Percentiles rank a stretch among this genome's conserved stretches.
These are phyloP conservation scores for Penicilliopsis zonata DNA, from an alignment of 495 filamentous ascomycete genomes.

Conservation along the genomic window DNA sequence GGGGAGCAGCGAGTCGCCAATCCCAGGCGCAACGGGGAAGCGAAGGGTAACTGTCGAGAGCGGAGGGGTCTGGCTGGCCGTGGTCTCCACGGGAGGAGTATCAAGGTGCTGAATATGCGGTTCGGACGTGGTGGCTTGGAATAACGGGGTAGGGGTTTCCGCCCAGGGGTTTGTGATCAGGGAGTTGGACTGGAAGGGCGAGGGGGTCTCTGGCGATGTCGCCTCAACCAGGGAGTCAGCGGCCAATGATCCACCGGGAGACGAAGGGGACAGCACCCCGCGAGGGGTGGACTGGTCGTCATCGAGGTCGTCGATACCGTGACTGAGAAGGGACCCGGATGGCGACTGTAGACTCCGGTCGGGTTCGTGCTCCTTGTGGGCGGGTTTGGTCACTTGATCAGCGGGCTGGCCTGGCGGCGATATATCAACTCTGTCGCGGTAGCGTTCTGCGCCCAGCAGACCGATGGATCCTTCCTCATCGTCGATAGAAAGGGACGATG, in stretches of 20 bases:
- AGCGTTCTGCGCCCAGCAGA: conserved; percentile 29
- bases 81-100: conserved; percentile 18
- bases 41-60: conserved; percentile 28
- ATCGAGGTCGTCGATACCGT: conserved; percentile 20
- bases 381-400: conserved; percentile 7
- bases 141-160: conserved; percentile 10
- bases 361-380: conserved; percentile 6
- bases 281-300: conserved; percentile 22
- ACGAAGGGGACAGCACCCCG: conserved; percentile 23
- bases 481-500: conserved; percentile 32
- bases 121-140: conserved; percentile 11
- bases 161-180: conserved; percentile 32
- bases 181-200: conserved; percentile 21
- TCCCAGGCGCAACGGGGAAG: conserved; percentile 25
- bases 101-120: conserved; percentile 15
- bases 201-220: conserved; percentile 16
- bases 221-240: conserved; percentile 19
- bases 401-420: conserved; percentile 14
- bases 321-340: conserved; percentile 21
- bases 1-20: conserved; percentile 11
- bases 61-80: conserved; percentile 3
- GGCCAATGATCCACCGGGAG: conserved; percentile 20
- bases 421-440: conserved; percentile 26
- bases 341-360: conserved; percentile 15
- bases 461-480: conserved; percentile 39